Percentiles rank a stretch among this genome's conserved stretches.
These are phyloP conservation scores for Calocybe gangraenosa DNA, from an alignment of 768 basidiomycete genomes.

Conservation along the genomic window DNA sequence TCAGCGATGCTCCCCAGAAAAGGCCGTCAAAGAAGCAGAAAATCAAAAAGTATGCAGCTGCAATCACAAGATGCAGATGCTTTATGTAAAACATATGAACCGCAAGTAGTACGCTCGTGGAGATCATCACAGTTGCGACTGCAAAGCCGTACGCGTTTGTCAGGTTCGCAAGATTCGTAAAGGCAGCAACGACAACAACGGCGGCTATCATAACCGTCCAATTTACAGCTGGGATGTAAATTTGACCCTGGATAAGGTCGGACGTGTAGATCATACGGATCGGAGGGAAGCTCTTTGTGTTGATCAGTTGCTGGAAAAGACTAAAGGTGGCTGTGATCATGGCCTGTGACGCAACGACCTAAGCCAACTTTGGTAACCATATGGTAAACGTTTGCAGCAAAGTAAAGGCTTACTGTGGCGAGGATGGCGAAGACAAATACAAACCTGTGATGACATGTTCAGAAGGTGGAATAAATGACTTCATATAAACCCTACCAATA, in stretches of 20 bases:
- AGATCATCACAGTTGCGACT: slow-evolving; percentile 48
- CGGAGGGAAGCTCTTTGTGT: slow-evolving; percentile 53
- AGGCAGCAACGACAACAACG: slow-evolving; percentile 52
- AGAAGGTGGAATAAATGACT: background rate
- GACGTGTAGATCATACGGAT: slow-evolving; percentile 60
- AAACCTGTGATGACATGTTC: slow-evolving; percentile 35
- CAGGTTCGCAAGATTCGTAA: slow-evolving; percentile 48
- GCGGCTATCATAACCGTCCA: slow-evolving; percentile 52
- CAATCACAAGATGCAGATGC: slow-evolving; percentile 36
- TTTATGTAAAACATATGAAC: slow-evolving; percentile 60
- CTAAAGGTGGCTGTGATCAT: slow-evolving; percentile 68
- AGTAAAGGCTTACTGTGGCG: slow-evolving; percentile 44
- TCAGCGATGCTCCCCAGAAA: slow-evolving; percentile 63
- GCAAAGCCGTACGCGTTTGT: slow-evolving; percentile 64
- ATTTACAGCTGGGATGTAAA: slow-evolving; percentile 64
- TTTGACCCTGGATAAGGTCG: slow-evolving; percentile 55
- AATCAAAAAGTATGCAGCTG: slow-evolving; percentile 41
- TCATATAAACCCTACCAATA: slow-evolving; percentile 48
- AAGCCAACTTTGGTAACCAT: background rate
- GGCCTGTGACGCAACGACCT: slow-evolving; percentile 63
- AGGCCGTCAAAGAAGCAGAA: slow-evolving; percentile 65
- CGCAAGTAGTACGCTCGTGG: slow-evolving; percentile 51
- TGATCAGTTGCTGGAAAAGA: slow-evolving; percentile 61
- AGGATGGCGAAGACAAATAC: slow-evolving; percentile 60
- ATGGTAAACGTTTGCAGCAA: background rate